These are phyloP conservation scores for Pseudogymnoascus sp. DNA, from an alignment of 2,329 filamentous ascomycete species.

Conservation along the genomic window DNA sequence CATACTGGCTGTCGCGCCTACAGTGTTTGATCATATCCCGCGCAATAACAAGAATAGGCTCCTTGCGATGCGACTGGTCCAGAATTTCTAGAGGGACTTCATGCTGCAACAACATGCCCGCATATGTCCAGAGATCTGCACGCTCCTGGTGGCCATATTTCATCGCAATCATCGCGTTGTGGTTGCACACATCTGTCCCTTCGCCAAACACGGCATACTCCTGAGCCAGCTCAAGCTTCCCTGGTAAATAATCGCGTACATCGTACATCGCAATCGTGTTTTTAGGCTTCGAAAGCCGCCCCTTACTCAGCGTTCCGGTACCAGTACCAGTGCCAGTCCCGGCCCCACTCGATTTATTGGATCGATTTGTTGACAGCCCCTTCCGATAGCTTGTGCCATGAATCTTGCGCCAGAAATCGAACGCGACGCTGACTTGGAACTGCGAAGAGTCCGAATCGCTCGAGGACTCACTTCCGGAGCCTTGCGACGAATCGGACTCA, in stretches of 20 bases:
- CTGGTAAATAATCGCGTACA: slow-evolving; percentile 63
- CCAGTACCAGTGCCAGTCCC: slow-evolving; percentile 50
- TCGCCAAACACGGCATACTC: slow-evolving; percentile 81
- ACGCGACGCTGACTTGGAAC: slow-evolving; percentile 21
- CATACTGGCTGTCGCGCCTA: slow-evolving; percentile 34
- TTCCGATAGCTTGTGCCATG: slow-evolving; percentile 21
- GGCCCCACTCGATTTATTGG: slow-evolving; percentile 28
- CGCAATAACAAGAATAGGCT: slow-evolving; percentile 58
- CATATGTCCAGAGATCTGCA: slow-evolving; percentile 75
- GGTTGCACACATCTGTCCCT: slow-evolving; percentile 69
- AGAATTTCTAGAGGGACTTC: slow-evolving; percentile 65
- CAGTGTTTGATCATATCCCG: slow-evolving; percentile 46
- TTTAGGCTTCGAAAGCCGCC: slow-evolving; percentile 38
- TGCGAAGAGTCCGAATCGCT: slow-evolving; percentile 30
- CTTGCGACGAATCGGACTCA: slow-evolving; percentile 28
- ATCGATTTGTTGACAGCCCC: slow-evolving; percentile 27
- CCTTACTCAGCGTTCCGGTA: slow-evolving; percentile 26
- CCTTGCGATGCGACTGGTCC: slow-evolving; percentile 43
- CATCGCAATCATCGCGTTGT: slow-evolving; percentile 73
- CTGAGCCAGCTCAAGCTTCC: slow-evolving; percentile 66
- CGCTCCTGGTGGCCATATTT: slow-evolving; percentile 64
- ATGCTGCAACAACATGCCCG: slow-evolving; percentile 68
- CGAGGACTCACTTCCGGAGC: slow-evolving; percentile 25
- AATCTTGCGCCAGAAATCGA: slow-evolving; percentile 24
- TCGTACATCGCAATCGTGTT: slow-evolving; percentile 70